Base-by-base conservation (phyloP, 768 basidiomycete species). In the Pluteus cervinus region DNA sequence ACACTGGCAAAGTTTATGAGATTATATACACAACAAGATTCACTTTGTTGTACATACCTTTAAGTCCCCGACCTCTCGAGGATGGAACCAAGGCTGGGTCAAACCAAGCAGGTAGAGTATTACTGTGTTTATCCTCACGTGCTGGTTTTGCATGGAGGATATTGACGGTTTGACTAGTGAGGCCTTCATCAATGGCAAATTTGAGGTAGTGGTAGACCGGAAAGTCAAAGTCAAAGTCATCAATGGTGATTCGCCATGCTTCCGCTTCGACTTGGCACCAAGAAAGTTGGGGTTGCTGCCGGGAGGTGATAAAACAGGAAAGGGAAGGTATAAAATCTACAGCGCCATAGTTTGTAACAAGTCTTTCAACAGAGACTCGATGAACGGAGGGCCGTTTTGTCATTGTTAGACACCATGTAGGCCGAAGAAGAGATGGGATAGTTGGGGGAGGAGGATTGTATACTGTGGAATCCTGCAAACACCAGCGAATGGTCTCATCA, bases 121-220 rank as follows among this genome's bases (percentile, higher is more conserved):
- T 41, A 2, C 53, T 46, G 8, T 40, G 29, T 17, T 37, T 41
- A 33, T 49, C 33, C 1, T n/a, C 21, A 3, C 45, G 32, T 0
- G 21, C 20, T 3, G 61, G 60, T 24, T 55, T 25, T 8, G 46
- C 50, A 40, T 68, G 63, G 4, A 62, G 43, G 3, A 57, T 43
- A 43, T 63, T 57, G 5, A 54, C 36, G 11, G 47, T 47, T 12
- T 43, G 36, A 24, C 41, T 41, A 3, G 37, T 25, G 32, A 32
- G 31, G 48, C n/a, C 29, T 28, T 62, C 57, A 1, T 32, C 22
- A 14, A 42, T 29, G 28, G 41, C 44, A 42, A 62, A 65, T 40
- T 63, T 64, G 24, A 66, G 52, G 7, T 50, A 55, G 42, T 68
- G 59, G 36, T 45, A 71, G 1, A 63, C 52, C 0, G 55, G 44